Percentiles rank a stretch among this genome's conserved stretches.
Conservation (phyloP, 2,329 filamentous ascomycete species). For the Hymenoscyphus albidus region DNA sequence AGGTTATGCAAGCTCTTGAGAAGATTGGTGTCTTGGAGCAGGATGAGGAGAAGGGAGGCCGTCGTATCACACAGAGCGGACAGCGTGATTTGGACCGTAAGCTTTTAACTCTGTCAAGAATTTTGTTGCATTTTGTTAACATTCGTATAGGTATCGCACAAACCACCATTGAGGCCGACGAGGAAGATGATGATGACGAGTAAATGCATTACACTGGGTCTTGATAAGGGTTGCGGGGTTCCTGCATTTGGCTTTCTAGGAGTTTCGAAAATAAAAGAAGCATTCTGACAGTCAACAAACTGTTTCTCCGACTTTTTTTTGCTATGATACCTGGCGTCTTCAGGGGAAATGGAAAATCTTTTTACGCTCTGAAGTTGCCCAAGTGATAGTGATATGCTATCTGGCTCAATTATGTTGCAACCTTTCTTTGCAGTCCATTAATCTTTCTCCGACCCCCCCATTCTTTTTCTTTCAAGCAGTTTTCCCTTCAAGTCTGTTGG, state of each 20-base stretch:
- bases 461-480: too few relatives aligned
- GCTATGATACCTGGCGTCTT: slow-evolving; percentile 5
- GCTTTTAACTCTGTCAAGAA: slow-evolving; percentile 17
- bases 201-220: slow-evolving; percentile 42
- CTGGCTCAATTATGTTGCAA: background rate
- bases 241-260: slow-evolving; percentile 24
- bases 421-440: background rate
- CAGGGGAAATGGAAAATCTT: background rate
- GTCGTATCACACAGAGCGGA: slow-evolving; percentile 95
- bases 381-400: background rate
- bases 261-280: slow-evolving; percentile 24
- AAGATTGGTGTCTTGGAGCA: slow-evolving; percentile 98
- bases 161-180: slow-evolving; percentile 70
- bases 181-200: slow-evolving; percentile 67
- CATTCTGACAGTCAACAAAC: slow-evolving; percentile 10
- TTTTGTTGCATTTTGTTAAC: slow-evolving; percentile 17
- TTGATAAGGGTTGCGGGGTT: slow-evolving; percentile 22
- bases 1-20: slow-evolving; percentile 95
- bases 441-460: too few relatives aligned
- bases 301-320: slow-evolving; percentile 1
- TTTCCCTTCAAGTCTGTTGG: too few relatives aligned
- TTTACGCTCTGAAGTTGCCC: background rate
- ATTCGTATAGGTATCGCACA: slow-evolving; percentile 62
- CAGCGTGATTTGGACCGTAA: slow-evolving; percentile 96
- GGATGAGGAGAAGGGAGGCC: slow-evolving; percentile 97